Percentiles rank a stretch among this genome's conserved stretches.
Conservation (phyloP, 2,329 filamentous ascomycete species). For the Aspergillus latus region DNA sequence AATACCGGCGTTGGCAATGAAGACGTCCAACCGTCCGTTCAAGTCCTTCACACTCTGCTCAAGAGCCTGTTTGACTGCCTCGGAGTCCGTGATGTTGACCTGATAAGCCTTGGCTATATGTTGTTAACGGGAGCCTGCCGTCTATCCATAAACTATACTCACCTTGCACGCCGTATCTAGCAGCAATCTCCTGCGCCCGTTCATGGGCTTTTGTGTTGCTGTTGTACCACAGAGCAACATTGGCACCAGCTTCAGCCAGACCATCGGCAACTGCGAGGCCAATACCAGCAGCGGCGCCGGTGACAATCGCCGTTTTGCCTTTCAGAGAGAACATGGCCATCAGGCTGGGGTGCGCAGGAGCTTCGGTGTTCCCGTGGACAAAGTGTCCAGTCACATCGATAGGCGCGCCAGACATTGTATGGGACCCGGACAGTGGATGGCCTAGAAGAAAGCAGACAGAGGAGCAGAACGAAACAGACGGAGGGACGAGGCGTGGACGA, state of each 20-base stretch:
- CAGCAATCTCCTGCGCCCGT: constrained; percentile 63
- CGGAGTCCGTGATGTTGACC: constrained; percentile 46
- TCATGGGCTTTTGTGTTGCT: constrained; percentile 64
- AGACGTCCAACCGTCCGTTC: constrained; percentile 72
- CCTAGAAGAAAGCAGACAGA: background rate
- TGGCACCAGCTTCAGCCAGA: constrained; percentile 68
- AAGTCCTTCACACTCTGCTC: constrained; percentile 59
- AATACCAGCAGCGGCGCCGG: constrained; percentile 69
- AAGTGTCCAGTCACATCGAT: constrained; percentile 51
- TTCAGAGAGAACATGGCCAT: constrained; percentile 68
- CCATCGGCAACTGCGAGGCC: constrained; percentile 64
- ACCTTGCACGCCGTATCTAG: constrained; percentile 65
- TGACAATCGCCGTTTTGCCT: constrained; percentile 68
- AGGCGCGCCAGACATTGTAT: constrained; percentile 15
- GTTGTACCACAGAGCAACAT: constrained; percentile 72
- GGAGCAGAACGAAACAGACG: too few species aligned
- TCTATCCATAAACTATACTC: constrained; percentile 4
- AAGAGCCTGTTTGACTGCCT: constrained; percentile 44
- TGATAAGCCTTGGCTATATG: constrained; percentile 53
- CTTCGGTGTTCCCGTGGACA: constrained; percentile 56
- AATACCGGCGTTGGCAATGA: constrained; percentile 76
- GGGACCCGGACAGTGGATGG: too few species aligned
- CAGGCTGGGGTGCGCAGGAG: constrained; percentile 50
- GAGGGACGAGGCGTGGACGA: too few species aligned
- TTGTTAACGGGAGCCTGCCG: constrained; percentile 76